These are phyloP conservation scores for Dipteronia dyeriana DNA, from an alignment of 345 rosid species.

Conservation along the genomic window DNA sequence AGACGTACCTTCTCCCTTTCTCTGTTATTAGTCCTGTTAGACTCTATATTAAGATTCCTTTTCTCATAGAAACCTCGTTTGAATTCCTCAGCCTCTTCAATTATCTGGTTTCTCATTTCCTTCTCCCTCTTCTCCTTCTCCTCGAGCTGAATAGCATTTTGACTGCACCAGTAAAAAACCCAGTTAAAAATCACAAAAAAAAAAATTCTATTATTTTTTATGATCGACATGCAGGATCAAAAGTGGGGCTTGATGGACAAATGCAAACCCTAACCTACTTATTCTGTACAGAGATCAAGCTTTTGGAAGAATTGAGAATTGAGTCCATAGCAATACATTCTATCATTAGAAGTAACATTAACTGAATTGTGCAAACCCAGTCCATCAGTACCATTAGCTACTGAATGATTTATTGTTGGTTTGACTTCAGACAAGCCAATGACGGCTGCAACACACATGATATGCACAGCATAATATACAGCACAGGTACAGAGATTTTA, in stretches of 20 bases:
- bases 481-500: background rate
- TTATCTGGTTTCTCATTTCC: conserved; percentile 62
- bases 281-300: no score
- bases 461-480: background rate
- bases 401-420: no score
- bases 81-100: conserved; percentile 63
- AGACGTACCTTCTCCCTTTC: conserved; percentile 67
- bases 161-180: conserved; percentile 36
- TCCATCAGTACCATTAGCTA: no score
- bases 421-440: no score
- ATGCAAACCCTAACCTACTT: no score
- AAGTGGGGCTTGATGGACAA: no score
- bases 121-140: conserved; percentile 78
- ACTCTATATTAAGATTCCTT: conserved; percentile 53
- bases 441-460: no score
- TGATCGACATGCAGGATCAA: no score
- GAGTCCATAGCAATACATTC: no score
- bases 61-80: conserved; percentile 64
- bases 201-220: background rate
- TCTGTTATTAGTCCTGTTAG: conserved; percentile 58
- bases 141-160: conserved; percentile 60
- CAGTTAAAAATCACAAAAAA: background rate
- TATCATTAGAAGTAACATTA: no score
- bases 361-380: no score
- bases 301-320: no score